Evolutionary conservation across 768 basidiomycete species (phyloP).

Genomic region (Suillus tomentosus): DNA sequence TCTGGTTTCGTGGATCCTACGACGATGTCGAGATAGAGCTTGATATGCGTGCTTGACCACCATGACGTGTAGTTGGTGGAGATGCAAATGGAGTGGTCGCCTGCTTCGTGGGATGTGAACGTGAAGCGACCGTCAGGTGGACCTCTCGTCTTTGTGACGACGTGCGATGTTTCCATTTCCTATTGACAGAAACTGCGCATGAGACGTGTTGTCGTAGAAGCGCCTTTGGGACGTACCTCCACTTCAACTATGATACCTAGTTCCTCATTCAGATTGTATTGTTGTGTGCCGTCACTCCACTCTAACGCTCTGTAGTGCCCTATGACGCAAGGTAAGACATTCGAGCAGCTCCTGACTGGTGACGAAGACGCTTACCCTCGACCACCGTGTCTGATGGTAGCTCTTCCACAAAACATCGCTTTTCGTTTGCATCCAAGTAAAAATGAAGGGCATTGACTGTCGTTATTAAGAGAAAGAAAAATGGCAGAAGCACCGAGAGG

Average conservation of each 20-base stretch:
- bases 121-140: slow-evolving; percentile 92
- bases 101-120: slow-evolving; percentile 95
- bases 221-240: slow-evolving; percentile 55
- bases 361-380: slow-evolving; percentile 60
- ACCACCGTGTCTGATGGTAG: slow-evolving; percentile 94
- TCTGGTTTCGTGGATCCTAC: slow-evolving; percentile 89
- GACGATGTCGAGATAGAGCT: slow-evolving; percentile 91
- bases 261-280: slow-evolving; percentile 69
- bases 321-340: slow-evolving; percentile 5
- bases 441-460: slow-evolving; percentile 85
- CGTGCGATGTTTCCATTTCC: slow-evolving; percentile 85
- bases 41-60: slow-evolving; percentile 86
- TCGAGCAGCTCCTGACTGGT: not conserved
- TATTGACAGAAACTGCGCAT: slow-evolving; percentile 32
- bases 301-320: slow-evolving; percentile 93
- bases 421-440: slow-evolving; percentile 93
- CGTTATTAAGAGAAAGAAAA: slow-evolving; percentile 44
- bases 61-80: slow-evolving; percentile 91
- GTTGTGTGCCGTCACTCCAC: slow-evolving; percentile 75
- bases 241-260: slow-evolving; percentile 92
- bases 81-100: slow-evolving; percentile 96
- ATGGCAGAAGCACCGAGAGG: slow-evolving; percentile 30
- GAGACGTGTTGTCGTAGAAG: not conserved
- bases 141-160: slow-evolving; percentile 88
- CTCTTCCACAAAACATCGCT: slow-evolving; percentile 95